Conservation (phyloP, 2,329 filamentous ascomycete genomes). For the Trichophaea hybrida region DNA sequence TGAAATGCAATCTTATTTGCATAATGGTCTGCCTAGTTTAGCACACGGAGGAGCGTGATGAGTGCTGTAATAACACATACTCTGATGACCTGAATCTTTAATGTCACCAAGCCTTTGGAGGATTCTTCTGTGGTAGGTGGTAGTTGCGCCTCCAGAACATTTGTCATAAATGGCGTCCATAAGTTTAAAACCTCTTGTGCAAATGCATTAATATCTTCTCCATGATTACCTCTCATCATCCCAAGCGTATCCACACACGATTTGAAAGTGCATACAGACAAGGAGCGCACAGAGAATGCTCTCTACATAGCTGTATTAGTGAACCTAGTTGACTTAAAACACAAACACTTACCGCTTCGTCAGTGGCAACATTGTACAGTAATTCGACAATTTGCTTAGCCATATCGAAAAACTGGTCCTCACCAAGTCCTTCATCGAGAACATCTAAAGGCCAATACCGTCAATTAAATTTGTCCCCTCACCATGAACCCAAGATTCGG, state of each 20-base stretch:
- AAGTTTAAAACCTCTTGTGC: constrained; percentile 68
- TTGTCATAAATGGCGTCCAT: constrained; percentile 84
- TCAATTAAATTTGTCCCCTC: background rate
- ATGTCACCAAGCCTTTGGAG: constrained; percentile 57
- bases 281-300: constrained; percentile 49
- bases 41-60: background rate
- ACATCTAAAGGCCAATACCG: constrained; percentile 44
- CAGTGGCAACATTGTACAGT: constrained; percentile 68
- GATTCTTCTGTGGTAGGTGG: constrained; percentile 48
- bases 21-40: constrained; percentile 51
- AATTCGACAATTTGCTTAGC: constrained; percentile 72
- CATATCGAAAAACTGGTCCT: constrained; percentile 87
- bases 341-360: constrained; percentile 50
- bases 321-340: background rate
- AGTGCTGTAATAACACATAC: constrained; percentile 30
- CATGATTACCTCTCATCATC: constrained; percentile 90
- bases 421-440: constrained; percentile 83
- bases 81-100: constrained; percentile 89
- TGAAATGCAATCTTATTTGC: constrained; percentile 74
- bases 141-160: constrained; percentile 58
- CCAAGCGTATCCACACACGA: constrained; percentile 89
- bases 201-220: constrained; percentile 70
- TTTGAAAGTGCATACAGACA: constrained; percentile 81
- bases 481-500: background rate
- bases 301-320: constrained; percentile 10